phyloP scores from a whole-genome alignment of 306 rosid genomes.

The Lablab purpureus region DNA sequence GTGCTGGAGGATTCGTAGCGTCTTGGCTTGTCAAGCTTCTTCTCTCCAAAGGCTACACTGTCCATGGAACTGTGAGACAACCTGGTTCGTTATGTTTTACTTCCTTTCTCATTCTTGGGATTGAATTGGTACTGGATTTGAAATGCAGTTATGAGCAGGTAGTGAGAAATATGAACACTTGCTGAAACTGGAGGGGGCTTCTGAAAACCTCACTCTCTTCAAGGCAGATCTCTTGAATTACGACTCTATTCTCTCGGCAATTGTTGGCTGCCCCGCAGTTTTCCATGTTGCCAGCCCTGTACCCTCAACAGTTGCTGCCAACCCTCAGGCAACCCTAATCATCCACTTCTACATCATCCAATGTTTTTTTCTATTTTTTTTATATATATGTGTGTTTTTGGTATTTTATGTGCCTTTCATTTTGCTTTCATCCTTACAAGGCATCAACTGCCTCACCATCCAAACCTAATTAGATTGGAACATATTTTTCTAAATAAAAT shows the following conservation, averaged over 20 bases:
- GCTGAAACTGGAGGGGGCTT: constrained; percentile 49
- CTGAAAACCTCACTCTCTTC: constrained; percentile 53
- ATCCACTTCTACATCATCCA: background rate
- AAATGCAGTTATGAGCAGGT: constrained; percentile 37
- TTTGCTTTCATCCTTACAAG: too few species aligned
- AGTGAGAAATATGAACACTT: constrained; percentile 51
- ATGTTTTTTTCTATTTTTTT: too few species aligned
- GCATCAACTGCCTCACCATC: too few species aligned
- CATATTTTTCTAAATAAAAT: too few species aligned
- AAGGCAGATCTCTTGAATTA: constrained; percentile 54
- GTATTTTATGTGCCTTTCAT: too few species aligned
- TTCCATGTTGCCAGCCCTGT: constrained; percentile 68
- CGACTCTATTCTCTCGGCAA: constrained; percentile 50
- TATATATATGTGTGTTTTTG: too few species aligned
- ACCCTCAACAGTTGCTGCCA: constrained; percentile 42
- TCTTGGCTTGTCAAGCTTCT: constrained; percentile 77
- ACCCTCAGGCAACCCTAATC: constrained; percentile 50
- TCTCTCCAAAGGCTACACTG: constrained; percentile 67
- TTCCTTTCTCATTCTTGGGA: background rate
- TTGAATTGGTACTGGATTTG: background rate
- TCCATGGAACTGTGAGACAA: constrained; percentile 75
- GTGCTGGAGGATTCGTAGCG: constrained; percentile 82
- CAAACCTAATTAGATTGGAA: too few species aligned
- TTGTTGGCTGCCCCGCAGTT: constrained; percentile 57
- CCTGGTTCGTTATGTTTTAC: constrained; percentile 41